These are phyloP conservation scores for Basidiobolus meristosporus DNA, from an alignment of 371 early-diverging fungal genomes.

Conservation along the genomic window DNA sequence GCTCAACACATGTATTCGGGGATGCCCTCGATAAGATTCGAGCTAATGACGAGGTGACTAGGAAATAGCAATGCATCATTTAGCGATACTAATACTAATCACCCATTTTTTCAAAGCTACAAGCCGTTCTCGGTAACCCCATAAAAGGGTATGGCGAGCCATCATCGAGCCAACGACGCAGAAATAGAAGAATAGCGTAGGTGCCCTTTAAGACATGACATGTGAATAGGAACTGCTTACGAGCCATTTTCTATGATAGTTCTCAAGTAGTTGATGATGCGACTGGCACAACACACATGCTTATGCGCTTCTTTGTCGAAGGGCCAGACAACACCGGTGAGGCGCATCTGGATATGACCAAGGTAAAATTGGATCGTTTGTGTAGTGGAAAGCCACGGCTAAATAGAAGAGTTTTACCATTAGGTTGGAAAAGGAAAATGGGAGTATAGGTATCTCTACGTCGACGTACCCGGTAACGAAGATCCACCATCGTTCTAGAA, in stretches of 20 bases:
- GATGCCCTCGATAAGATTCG: too few species aligned
- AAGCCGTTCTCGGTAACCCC: too few species aligned
- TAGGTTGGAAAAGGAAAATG: slow-evolving; percentile 17
- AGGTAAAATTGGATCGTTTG: too few species aligned
- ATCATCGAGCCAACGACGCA: slow-evolving; percentile 13
- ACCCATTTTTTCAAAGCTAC: too few species aligned
- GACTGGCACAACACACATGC: slow-evolving; percentile 16
- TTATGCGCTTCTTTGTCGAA: slow-evolving; percentile 25
- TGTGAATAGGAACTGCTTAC: not conserved
- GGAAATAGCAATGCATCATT: too few species aligned
- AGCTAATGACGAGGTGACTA: too few species aligned
- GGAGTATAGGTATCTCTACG: slow-evolving; percentile 23
- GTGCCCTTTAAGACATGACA: too few species aligned
- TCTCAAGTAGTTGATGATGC: slow-evolving; percentile 18
- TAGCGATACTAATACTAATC: too few species aligned
- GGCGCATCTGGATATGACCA: slow-evolving; percentile 22
- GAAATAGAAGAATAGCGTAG: slow-evolving; percentile 17
- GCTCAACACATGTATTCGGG: too few species aligned
- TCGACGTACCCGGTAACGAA: slow-evolving; percentile 19
- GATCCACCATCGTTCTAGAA: too few species aligned
- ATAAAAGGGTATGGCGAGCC: slow-evolving; percentile 23
- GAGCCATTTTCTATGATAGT: slow-evolving; percentile 4
- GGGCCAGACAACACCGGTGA: slow-evolving; percentile 19
- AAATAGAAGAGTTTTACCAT: too few species aligned
- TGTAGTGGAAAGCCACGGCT: too few species aligned